Percentiles rank a stretch among this genome's conserved stretches.
These are phyloP conservation scores for Lunularia cruciata DNA, from an alignment of 225 moss, liverwort and hornwort genomes.

Conservation along the genomic window DNA sequence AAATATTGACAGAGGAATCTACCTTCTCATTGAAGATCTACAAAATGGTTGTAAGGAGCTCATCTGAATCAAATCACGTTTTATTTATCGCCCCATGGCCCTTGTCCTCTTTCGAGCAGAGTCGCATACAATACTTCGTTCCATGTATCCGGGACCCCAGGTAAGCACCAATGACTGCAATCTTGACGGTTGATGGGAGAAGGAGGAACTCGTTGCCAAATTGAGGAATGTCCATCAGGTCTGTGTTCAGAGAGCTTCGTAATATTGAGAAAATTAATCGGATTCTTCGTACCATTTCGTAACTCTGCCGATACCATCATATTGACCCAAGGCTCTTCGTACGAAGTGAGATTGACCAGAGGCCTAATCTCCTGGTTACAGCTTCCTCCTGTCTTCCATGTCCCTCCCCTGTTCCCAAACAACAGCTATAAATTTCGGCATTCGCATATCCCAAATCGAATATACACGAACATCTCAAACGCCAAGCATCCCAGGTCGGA, in stretches of 20 bases:
- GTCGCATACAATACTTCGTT: conserved; percentile 63
- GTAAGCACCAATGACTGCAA: conserved; percentile 89
- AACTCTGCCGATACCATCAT: conserved; percentile 32
- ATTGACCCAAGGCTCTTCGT: conserved; percentile 53
- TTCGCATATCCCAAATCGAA: no score
- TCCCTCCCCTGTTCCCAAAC: conserved; percentile 78
- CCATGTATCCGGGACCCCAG: conserved; percentile 84
- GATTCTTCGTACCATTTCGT: conserved; percentile 24
- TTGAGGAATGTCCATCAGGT: conserved; percentile 66
- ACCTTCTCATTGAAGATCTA: background rate
- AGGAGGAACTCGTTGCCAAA: conserved; percentile 52
- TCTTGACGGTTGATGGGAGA: conserved; percentile 64
- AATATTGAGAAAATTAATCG: conserved; percentile 62
- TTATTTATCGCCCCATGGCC: conserved; percentile 36
- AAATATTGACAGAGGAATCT: background rate
- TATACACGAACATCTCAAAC: no score
- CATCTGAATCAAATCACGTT: background rate
- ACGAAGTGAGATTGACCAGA: conserved; percentile 38
- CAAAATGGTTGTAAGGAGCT: conserved; percentile 5
- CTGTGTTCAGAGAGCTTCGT: conserved; percentile 69
- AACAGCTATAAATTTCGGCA: no score
- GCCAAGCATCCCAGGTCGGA: no score
- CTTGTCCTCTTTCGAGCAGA: conserved; percentile 50
- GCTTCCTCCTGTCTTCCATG: conserved; percentile 79
- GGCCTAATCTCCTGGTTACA: conserved; percentile 59